phyloP scores from a whole-genome alignment of 306 rosid genomes.

The Hippophae gyantsensis region DNA sequence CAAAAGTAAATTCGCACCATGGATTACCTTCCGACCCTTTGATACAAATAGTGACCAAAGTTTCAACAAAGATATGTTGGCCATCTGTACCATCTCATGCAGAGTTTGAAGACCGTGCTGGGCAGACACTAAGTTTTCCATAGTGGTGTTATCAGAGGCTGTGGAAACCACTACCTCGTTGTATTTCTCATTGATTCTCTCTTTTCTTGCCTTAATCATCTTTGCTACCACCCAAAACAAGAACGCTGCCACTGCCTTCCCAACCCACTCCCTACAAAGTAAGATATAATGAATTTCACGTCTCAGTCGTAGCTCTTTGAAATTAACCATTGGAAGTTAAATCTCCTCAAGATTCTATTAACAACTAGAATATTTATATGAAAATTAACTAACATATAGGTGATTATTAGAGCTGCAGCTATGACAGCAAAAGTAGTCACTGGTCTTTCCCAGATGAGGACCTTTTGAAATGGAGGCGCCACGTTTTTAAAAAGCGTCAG shows the following conservation, averaged over 20 bases:
- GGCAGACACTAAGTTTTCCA: constrained; percentile 80
- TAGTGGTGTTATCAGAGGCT: constrained; percentile 46
- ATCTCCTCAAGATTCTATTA: neutral
- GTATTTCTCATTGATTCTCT: constrained; percentile 33
- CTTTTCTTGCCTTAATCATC: constrained; percentile 52
- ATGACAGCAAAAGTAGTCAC: constrained; percentile 35
- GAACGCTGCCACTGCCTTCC: constrained; percentile 60
- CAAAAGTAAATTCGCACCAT: neutral
- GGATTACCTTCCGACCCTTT: constrained; percentile 71
- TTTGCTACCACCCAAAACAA: constrained; percentile 44
- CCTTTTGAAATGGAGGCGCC: constrained; percentile 44
- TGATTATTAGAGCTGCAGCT: constrained; percentile 36
- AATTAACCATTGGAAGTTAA: neutral
- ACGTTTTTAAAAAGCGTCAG: constrained; percentile 48
- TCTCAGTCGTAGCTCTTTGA: neutral
- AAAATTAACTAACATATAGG: constrained; percentile 45
- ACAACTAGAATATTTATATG: neutral
- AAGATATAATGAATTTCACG: constrained; percentile 9
- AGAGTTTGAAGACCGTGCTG: constrained; percentile 60
- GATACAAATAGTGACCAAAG: constrained; percentile 66
- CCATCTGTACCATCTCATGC: constrained; percentile 50
- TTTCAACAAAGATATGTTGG: constrained; percentile 65
- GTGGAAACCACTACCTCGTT: constrained; percentile 53
- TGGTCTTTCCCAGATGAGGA: constrained; percentile 71
- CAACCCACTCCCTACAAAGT: constrained; percentile 77